Evolutionary conservation across 345 rosid genomes (phyloP).

Genomic region (Nephelium lappaceum): DNA sequence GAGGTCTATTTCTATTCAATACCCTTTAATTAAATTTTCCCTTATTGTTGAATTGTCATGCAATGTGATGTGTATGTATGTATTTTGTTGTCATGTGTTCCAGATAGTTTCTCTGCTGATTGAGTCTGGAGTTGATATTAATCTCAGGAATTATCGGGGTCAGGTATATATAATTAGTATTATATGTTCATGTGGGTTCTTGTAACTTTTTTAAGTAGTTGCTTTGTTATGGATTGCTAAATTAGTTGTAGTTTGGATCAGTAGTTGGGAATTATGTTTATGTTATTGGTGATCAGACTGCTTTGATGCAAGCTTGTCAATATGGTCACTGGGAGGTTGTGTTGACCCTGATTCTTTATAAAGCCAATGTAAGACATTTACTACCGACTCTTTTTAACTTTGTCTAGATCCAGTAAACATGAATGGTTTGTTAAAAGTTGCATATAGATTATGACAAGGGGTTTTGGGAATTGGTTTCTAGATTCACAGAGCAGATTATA

Average conservation of each 20-base stretch:
- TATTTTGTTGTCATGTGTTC: slow-evolving; percentile 21
- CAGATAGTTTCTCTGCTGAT: slow-evolving; percentile 92
- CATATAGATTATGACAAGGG: slow-evolving; percentile 24
- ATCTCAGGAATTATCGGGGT: slow-evolving; percentile 96
- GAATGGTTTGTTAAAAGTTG: slow-evolving; percentile 5
- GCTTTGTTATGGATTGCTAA: background rate
- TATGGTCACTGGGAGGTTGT: slow-evolving; percentile 99
- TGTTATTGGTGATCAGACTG: slow-evolving; percentile 57
- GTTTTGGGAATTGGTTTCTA: slow-evolving; percentile 30
- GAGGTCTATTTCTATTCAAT: slow-evolving; percentile 56
- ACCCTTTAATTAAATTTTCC: background rate
- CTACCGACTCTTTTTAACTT: background rate
- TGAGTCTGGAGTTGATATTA: slow-evolving; percentile 96
- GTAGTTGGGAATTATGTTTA: background rate
- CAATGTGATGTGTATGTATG: no score
- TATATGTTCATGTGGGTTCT: background rate
- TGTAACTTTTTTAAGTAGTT: background rate
- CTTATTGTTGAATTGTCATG: no score
- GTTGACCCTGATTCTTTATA: slow-evolving; percentile 79
- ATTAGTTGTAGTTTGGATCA: background rate
- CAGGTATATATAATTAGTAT: slow-evolving; percentile 63
- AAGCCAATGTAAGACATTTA: slow-evolving; percentile 75
- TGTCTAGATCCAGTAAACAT: background rate
- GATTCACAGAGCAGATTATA: slow-evolving; percentile 91
- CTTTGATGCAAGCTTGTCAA: slow-evolving; percentile 99